Evolutionary conservation across 75 land plant genomes (phyloP).

Genomic region (Cunninghamia lanceolata): DNA sequence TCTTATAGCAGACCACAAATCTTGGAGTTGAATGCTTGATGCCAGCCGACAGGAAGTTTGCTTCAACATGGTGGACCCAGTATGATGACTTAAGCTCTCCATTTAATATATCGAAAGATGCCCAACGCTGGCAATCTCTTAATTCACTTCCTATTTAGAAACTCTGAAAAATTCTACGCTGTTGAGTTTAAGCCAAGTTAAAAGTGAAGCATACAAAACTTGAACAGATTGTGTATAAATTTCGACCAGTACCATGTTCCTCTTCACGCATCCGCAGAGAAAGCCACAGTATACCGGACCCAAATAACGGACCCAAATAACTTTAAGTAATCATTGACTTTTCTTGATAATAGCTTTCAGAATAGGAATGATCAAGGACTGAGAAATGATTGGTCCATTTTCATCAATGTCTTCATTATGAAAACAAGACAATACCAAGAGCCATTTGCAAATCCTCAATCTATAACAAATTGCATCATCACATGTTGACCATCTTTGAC

Average conservation of each 20-base stretch:
- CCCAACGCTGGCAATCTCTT: neutral
- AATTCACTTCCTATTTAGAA: neutral
- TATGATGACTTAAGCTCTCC: neutral
- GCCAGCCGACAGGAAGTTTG: conserved; percentile 16
- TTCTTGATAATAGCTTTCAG: neutral
- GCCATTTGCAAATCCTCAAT: too few relatives aligned
- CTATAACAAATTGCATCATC: too few relatives aligned
- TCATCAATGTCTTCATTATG: neutral
- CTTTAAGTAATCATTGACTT: neutral
- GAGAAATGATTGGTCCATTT: neutral
- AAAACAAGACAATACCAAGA: too few relatives aligned
- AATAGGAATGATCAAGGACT: neutral
- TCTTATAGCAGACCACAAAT: conserved; percentile 61
- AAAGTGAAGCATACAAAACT: neutral
- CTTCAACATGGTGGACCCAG: conserved; percentile 12
- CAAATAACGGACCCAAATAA: neutral
- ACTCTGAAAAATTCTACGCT: neutral
- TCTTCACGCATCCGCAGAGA: neutral
- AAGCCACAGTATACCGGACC: neutral
- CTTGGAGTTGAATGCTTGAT: conserved; percentile 27
- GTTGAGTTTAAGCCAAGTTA: neutral
- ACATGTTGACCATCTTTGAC: too few relatives aligned
- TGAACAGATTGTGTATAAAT: neutral
- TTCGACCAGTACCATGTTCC: neutral
- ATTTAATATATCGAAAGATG: neutral